phyloP scores from a whole-genome alignment of 2,329 filamentous ascomycete species.

The Aureobasidium sp. region DNA sequence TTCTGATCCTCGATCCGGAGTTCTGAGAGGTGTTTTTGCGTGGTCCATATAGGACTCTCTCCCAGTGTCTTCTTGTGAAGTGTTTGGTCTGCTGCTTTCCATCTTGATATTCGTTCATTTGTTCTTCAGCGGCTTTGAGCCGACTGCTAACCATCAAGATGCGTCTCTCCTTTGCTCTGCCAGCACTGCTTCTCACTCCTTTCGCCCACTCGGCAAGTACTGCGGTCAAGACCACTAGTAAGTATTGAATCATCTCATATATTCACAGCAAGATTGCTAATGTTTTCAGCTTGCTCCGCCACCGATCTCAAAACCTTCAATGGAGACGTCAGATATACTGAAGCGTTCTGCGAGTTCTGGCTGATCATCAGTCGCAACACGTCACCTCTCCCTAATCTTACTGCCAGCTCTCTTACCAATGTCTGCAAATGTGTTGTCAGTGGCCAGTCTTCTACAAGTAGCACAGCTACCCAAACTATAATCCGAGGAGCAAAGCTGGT shows the following conservation, averaged over 20 bases:
- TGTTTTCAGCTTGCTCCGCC: neutral
- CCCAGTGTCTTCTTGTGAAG: neutral
- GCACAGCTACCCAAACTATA: neutral
- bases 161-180: constrained; percentile 9
- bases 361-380: neutral
- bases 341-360: constrained; percentile 9
- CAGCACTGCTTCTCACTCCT: constrained; percentile 8
- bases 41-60: neutral
- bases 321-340: neutral
- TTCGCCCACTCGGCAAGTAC: neutral
- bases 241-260: neutral
- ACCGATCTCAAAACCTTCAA: constrained; percentile 1
- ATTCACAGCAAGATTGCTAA: neutral
- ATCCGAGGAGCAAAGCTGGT: neutral
- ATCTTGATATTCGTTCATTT: neutral
- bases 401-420: neutral
- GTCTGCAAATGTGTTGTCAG: constrained; percentile 7
- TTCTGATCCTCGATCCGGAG: neutral
- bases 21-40: neutral
- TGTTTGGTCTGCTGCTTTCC: constrained; percentile 1
- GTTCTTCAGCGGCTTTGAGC: neutral
- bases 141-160: constrained; percentile 2
- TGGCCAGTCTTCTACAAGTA: neutral
- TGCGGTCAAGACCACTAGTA: neutral
- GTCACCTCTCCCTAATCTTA: constrained; percentile 7